Evolutionary conservation across 2,329 filamentous ascomycete species (phyloP).

Genomic region (Karstenula rhodostoma): DNA sequence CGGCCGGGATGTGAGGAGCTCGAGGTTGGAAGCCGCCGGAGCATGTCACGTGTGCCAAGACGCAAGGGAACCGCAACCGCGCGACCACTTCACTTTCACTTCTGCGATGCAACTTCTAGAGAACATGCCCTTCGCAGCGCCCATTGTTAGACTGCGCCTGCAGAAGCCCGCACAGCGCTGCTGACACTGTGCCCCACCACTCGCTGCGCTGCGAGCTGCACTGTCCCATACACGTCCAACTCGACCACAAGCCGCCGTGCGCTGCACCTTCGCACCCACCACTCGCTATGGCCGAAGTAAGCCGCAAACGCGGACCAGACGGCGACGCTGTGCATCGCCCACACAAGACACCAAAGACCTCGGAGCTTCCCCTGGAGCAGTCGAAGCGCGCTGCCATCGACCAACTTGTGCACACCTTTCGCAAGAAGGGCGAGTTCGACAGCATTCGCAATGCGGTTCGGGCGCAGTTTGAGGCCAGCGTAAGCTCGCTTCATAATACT

Average conservation of each 20-base stretch:
- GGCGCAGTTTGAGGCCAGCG: constrained; percentile 75
- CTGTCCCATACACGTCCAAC: not conserved
- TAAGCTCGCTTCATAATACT: constrained; percentile 51
- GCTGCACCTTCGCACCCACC: constrained; percentile 16
- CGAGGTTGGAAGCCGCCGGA: constrained; percentile 16
- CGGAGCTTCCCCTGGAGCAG: constrained; percentile 76
- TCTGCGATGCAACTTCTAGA: constrained; percentile 13
- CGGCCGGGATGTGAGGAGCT: constrained; percentile 32
- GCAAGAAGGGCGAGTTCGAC: constrained; percentile 87
- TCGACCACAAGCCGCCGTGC: not conserved
- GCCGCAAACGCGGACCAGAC: constrained; percentile 41
- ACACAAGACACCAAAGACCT: constrained; percentile 72
- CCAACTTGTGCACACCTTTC: constrained; percentile 78
- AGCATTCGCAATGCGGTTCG: constrained; percentile 78
- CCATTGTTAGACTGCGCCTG: not conserved
- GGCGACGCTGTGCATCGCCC: constrained; percentile 39
- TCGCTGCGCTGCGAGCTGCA: not conserved
- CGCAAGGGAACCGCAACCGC: not conserved
- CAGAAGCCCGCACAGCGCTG: not conserved
- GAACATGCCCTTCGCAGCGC: not conserved
- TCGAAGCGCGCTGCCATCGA: constrained; percentile 79
- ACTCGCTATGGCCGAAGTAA: constrained; percentile 43
- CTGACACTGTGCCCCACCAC: constrained; percentile 2
- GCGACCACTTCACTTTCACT: not conserved
- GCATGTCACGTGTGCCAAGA: constrained; percentile 1